Conservation (phyloP, 2,329 filamentous ascomycete genomes). For the Drechslerella stenobrocha region DNA sequence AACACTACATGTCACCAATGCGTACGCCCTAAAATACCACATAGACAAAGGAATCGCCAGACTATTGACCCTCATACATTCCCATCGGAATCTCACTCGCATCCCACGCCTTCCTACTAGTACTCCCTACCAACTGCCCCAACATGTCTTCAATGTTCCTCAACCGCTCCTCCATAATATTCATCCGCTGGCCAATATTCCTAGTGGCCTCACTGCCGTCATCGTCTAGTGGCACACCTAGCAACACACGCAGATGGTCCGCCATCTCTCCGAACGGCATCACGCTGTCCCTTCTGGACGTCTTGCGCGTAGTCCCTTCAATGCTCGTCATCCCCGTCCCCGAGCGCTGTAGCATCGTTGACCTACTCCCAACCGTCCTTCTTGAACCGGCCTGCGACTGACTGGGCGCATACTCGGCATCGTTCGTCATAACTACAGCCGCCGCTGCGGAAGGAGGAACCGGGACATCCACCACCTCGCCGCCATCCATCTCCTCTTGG, state of each 20-base stretch:
- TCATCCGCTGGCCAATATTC: conserved; percentile 24
- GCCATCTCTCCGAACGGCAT: conserved; percentile 42
- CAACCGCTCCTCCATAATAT: conserved; percentile 34
- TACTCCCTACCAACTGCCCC: conserved; percentile 30
- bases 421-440: not conserved
- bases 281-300: conserved; percentile 34
- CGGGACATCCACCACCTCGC: conserved; percentile 17
- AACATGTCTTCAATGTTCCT: conserved; percentile 47
- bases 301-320: conserved; percentile 2
- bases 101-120: conserved; percentile 11
- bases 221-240: conserved; percentile 37
- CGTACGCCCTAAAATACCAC: no score
- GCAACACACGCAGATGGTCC: conserved; percentile 30
- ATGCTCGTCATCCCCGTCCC: not conserved
- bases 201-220: conserved; percentile 30
- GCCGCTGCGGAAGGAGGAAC: conserved; percentile 16
- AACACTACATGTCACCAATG: not conserved
- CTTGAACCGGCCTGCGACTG: no score
- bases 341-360: not conserved
- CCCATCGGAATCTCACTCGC: conserved; percentile 21
- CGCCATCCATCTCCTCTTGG: conserved; percentile 25
- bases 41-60: not conserved
- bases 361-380: conserved; percentile 2
- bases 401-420: conserved; percentile 25
- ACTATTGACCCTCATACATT: not conserved